phyloP scores from a whole-genome alignment of 805 yeast genomes.

The Cyberlindnera xylosilytica region DNA sequence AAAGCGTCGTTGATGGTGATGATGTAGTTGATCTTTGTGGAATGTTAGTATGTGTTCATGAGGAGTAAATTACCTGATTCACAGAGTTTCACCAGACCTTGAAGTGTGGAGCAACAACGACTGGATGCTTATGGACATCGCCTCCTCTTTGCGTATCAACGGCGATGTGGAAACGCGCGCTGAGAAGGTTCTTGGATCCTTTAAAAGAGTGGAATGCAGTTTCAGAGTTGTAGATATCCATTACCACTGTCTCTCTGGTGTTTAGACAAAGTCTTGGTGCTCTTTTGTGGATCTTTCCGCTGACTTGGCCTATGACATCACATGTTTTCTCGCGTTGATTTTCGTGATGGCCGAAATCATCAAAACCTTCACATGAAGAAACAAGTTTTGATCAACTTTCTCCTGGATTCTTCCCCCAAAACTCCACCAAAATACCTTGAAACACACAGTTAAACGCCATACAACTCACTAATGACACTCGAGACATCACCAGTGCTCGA shows the following conservation, averaged over 20 bases:
- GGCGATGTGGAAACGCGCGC: conserved; percentile 9
- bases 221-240: conserved; percentile 1
- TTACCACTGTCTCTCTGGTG: not conserved
- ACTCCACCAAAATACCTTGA: no score
- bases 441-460: no score
- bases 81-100: conserved; percentile 4
- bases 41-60: no score
- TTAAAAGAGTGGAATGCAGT: not conserved
- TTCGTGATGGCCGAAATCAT: no score
- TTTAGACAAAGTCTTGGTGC: not conserved
- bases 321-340: not conserved
- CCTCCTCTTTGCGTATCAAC: not conserved
- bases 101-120: conserved; percentile 10
- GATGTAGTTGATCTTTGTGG: conserved; percentile 13
- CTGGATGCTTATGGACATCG: conserved; percentile 3
- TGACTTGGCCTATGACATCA: not conserved
- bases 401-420: no score
- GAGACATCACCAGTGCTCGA: not conserved
- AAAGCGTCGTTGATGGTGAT: conserved; percentile 14
- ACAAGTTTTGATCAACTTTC: no score
- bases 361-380: not conserved
- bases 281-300: no score
- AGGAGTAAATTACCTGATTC: no score
- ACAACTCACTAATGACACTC: no score
- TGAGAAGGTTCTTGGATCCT: conserved; percentile 2